Evolutionary conservation across 2,329 filamentous ascomycete species (phyloP).

Genomic region (Colletotrichum sidae): DNA sequence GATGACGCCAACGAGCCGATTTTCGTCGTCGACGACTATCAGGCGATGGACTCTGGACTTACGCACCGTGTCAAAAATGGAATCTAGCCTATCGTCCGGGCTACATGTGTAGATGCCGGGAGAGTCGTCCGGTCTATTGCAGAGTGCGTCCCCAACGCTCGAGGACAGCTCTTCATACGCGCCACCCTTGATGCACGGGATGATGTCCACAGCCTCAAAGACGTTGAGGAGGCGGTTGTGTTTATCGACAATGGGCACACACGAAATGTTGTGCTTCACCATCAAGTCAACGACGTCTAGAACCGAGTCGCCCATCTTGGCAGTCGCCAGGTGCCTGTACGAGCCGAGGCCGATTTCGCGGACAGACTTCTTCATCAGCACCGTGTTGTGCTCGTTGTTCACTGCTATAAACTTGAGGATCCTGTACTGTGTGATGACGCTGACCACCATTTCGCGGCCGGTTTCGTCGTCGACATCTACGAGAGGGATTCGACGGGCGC

Average conservation of each 20-base stretch:
- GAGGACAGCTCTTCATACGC: slow-evolving; percentile 91
- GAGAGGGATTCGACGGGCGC: slow-evolving; percentile 91
- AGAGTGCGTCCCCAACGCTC: slow-evolving; percentile 87
- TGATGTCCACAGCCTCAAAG: slow-evolving; percentile 97
- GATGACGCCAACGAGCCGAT: slow-evolving; percentile 86
- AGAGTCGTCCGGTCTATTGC: slow-evolving; percentile 89
- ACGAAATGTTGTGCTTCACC: slow-evolving; percentile 93
- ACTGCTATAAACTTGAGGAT: slow-evolving; percentile 99
- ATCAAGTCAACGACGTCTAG: slow-evolving; percentile 95
- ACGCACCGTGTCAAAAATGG: slow-evolving; percentile 96
- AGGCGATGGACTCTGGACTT: slow-evolving; percentile 94
- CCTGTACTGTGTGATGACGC: slow-evolving; percentile 96
- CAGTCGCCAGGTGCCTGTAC: slow-evolving; percentile 83
- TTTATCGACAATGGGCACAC: slow-evolving; percentile 89
- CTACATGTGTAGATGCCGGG: slow-evolving; percentile 97
- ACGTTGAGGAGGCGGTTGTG: slow-evolving; percentile 87
- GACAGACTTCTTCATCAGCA: slow-evolving; percentile 87
- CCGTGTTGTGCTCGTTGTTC: slow-evolving; percentile 86
- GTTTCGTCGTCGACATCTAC: slow-evolving; percentile 97
- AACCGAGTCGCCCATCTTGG: slow-evolving; percentile 89
- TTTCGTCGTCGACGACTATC: slow-evolving; percentile 91
- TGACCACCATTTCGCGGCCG: slow-evolving; percentile 90
- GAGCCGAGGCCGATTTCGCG: slow-evolving; percentile 87
- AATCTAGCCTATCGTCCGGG: slow-evolving; percentile 89
- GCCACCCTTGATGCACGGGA: slow-evolving; percentile 93